phyloP scores from a whole-genome alignment of 495 filamentous ascomycete species.

The Trichoderma erinaceum region DNA sequence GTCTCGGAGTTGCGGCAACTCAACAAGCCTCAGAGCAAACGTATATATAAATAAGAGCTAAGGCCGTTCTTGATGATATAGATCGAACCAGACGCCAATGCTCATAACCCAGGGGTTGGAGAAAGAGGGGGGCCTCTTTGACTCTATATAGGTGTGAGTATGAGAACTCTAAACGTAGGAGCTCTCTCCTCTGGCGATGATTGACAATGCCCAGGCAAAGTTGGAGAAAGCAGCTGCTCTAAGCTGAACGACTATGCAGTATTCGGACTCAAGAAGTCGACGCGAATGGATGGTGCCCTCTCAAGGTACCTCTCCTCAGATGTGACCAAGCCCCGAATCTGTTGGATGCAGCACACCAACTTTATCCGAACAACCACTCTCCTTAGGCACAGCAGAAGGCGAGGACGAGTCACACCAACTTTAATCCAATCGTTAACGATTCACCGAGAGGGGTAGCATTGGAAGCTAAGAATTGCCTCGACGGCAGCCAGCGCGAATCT shows the following conservation, averaged over 20 bases:
- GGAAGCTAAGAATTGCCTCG: constrained; percentile 8
- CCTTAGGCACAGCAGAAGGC: background rate
- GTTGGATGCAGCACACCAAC: constrained; percentile 5
- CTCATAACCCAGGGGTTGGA: background rate
- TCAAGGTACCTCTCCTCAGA: background rate
- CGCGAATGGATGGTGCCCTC: constrained; percentile 6
- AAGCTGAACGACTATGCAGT: background rate
- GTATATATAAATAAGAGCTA: constrained; percentile 2
- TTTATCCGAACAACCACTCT: constrained; percentile 1
- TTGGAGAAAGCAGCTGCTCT: background rate
- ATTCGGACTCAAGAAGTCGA: constrained; percentile 8
- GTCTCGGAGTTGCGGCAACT: background rate
- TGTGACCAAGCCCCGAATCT: background rate
- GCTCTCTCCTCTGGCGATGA: background rate
- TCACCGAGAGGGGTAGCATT: constrained; percentile 13
- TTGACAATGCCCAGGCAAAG: background rate
- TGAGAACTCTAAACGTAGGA: background rate
- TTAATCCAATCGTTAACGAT: background rate
- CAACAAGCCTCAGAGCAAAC: background rate
- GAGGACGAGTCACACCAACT: constrained; percentile 3
- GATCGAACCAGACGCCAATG: background rate
- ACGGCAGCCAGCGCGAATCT: background rate
- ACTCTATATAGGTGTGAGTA: constrained; percentile 10
- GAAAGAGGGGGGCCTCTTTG: background rate
- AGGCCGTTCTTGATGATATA: background rate